Evolutionary conservation across 768 basidiomycete species (phyloP).

Genomic region (Guyanaporus albipodus): DNA sequence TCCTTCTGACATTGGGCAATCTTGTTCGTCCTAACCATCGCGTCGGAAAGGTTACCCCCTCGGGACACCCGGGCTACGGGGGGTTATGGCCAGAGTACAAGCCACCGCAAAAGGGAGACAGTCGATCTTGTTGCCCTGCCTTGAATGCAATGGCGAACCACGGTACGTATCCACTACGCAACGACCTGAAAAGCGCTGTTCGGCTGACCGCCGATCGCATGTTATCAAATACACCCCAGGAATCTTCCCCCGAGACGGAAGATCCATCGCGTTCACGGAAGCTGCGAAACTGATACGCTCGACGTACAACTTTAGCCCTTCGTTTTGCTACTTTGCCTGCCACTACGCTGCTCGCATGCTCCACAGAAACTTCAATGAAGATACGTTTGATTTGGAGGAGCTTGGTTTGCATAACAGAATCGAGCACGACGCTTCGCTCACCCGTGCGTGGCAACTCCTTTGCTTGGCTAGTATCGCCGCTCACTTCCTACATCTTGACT

Average conservation of each 20-base stretch:
- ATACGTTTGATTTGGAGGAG: conserved; percentile 57
- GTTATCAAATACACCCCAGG: conserved; percentile 14
- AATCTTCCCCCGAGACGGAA: conserved; percentile 58
- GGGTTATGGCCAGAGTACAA: conserved; percentile 69
- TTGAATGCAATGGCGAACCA: conserved; percentile 81
- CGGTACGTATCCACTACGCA: conserved; percentile 49
- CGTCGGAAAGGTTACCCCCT: conserved; percentile 49
- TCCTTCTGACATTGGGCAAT: conserved; percentile 15
- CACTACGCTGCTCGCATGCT: conserved; percentile 56
- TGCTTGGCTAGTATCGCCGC: neutral
- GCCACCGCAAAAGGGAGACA: conserved; percentile 56
- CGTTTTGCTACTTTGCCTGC: conserved; percentile 62
- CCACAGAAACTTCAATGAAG: conserved; percentile 50
- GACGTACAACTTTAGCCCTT: conserved; percentile 67
- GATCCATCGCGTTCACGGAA: conserved; percentile 55
- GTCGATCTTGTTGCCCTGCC: conserved; percentile 66
- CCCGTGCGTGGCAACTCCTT: conserved; percentile 15
- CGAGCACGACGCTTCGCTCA: conserved; percentile 26
- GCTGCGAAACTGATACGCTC: conserved; percentile 36
- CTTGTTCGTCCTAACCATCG: conserved; percentile 26
- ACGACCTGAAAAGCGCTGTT: conserved; percentile 27
- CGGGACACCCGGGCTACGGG: conserved; percentile 48
- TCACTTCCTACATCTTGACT: neutral
- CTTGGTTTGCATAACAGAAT: conserved; percentile 14
- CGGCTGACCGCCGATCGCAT: neutral